Percentiles rank a stretch among this genome's conserved stretches.
Conservation (phyloP, 140 eudicot genomes). For the Cichorium intybus region DNA sequence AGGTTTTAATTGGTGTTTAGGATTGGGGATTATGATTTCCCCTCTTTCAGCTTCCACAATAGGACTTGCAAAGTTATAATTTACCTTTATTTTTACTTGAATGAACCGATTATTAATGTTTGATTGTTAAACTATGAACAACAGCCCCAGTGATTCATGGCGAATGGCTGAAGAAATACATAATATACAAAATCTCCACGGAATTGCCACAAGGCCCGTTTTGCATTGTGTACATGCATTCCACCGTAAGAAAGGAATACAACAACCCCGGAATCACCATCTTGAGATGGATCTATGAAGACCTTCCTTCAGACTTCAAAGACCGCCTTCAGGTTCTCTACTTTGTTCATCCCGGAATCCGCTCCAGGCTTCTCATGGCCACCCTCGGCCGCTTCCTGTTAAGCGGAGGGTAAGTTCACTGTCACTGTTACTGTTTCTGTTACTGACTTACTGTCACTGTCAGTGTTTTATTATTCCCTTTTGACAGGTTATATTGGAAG, state of each 20-base stretch:
- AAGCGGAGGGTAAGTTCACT: constrained; percentile 77
- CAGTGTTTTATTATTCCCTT: not conserved
- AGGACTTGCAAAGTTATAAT: not conserved
- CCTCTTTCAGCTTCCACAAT: not conserved
- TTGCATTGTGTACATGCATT: constrained; percentile 84
- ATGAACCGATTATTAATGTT: not conserved
- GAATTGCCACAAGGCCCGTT: constrained; percentile 92
- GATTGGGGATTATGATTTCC: not conserved
- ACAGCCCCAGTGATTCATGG: constrained; percentile 69
- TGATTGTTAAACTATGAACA: constrained; percentile 2
- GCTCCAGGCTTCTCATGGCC: constrained; percentile 86
- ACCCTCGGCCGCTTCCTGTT: constrained; percentile 90
- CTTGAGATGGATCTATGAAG: constrained; percentile 93
- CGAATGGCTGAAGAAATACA: constrained; percentile 79
- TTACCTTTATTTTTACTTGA: not conserved
- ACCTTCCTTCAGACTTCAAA: constrained; percentile 71
- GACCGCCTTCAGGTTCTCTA: constrained; percentile 89
- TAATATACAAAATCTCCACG: constrained; percentile 58
- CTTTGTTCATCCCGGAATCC: constrained; percentile 95
- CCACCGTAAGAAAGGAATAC: constrained; percentile 78
- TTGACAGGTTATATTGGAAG: constrained; percentile 83
- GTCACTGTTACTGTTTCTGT: not conserved
- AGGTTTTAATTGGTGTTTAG: not conserved
- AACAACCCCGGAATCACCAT: constrained; percentile 90
- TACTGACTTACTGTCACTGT: not conserved